Base-by-base conservation (phyloP, 352 stramenopile genomes). In the Globisporangium heterothallicum region DNA sequence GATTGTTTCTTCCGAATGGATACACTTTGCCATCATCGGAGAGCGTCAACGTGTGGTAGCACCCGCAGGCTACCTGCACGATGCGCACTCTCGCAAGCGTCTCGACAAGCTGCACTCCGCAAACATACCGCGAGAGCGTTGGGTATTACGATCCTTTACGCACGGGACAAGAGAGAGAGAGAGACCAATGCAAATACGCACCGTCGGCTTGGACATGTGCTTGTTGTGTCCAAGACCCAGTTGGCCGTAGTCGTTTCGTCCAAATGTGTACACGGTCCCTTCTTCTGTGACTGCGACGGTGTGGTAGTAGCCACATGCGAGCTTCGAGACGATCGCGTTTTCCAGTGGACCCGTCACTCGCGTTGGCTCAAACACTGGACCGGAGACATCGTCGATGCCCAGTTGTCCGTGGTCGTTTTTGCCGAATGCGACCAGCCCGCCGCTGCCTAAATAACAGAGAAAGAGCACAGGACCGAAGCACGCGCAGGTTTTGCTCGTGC, bases 351-450 rank as follows among this genome's bases (percentile, higher is more conserved):
- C 58, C 3, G 59, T 58, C 24, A 92, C 56, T 14, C 72, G 63
- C 4, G 72, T 67, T 3, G 86, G 83, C 27, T 70, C 53, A 8
- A 79, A 59, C 9, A 78, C 68, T 1, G 68, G 72, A 16, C 71
- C 58, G 0, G 78, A 84, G 8, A 53, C 45, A n/a, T 59, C 53
- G 3, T 84, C 72, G 10, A 97, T 42, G 1, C 89, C 92, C 24
- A 98, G 72, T 58, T 97, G 88, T 0, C 89, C 90, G 47, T 97
- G 85, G 25, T 97, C 90, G 59, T 97, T 97, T 67, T 97, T 97
- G 6, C 91, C 91, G 50, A 93, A 96, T 7, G 79, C 78, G 32
- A 85, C 86, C 16, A 96, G 64, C 2, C 75, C 73, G 18, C 88
- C 87, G 18, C 65, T 62, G 1, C 61, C 59, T 63, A 72, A 6